These are phyloP conservation scores for Fraxinus dipetala DNA, from an alignment of 305 asterid genomes.

Conservation along the genomic window DNA sequence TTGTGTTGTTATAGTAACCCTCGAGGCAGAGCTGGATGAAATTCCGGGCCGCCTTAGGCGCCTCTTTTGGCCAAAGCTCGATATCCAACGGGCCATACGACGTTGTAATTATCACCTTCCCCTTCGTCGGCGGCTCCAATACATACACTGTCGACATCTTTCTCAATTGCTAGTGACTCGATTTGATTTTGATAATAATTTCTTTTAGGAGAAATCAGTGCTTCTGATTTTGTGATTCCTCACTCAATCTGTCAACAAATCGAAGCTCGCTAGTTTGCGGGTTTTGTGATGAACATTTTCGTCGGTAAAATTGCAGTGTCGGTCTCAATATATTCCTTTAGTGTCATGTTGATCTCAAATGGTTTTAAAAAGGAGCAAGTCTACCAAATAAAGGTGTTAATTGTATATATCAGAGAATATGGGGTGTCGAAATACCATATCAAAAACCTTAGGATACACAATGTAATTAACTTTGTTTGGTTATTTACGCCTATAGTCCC, in stretches of 20 bases:
- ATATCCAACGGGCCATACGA: constrained; percentile 84
- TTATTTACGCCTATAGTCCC: background rate
- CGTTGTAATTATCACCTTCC: constrained; percentile 76
- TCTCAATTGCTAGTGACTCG: background rate
- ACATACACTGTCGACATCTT: constrained; percentile 86
- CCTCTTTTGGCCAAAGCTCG: constrained; percentile 97
- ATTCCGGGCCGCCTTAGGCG: constrained; percentile 93
- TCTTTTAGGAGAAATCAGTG: background rate
- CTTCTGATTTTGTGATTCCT: background rate
- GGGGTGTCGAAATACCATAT: constrained; percentile 21
- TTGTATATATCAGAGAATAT: background rate
- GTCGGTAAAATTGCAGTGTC: background rate
- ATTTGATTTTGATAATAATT: background rate
- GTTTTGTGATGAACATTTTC: background rate
- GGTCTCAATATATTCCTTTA: background rate
- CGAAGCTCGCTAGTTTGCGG: background rate
- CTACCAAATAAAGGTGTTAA: background rate
- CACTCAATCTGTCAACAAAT: background rate
- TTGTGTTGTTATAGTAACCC: constrained; percentile 72
- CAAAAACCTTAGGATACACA: background rate
- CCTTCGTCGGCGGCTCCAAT: constrained; percentile 95
- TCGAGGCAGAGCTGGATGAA: constrained; percentile 95
- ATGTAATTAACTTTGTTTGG: background rate
- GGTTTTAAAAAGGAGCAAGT: background rate
- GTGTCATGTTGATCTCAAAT: background rate